Conservation (phyloP, 345 rosid species). For the Jatropha curcas region DNA sequence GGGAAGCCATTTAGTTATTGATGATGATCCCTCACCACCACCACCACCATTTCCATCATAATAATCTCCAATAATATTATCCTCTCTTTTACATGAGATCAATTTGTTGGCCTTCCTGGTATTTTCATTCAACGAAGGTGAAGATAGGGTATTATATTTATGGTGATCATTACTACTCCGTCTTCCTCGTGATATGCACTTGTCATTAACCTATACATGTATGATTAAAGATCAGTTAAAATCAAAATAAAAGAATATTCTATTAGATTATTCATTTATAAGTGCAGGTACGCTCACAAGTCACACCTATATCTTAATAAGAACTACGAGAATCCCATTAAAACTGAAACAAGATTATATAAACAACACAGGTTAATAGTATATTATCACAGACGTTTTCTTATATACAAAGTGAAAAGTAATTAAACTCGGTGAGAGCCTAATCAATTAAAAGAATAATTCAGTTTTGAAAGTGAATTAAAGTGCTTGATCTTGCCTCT, state of each 20-base stretch:
- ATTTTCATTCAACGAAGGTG: slow-evolving; percentile 7
- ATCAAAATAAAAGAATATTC: not conserved
- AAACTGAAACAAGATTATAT: no score
- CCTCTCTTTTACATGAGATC: slow-evolving; percentile 12
- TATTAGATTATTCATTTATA: not conserved
- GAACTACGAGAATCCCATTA: no score
- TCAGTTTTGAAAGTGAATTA: no score
- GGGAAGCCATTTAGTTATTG: slow-evolving; percentile 42
- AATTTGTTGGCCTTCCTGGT: not conserved
- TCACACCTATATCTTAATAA: no score
- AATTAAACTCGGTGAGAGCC: no score
- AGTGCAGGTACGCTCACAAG: not conserved
- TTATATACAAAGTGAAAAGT: no score
- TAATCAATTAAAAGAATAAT: no score
- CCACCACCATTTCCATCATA: not conserved
- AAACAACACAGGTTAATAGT: no score
- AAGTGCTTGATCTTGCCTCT: slow-evolving; percentile 14
- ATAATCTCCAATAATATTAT: not conserved
- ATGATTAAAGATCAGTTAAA: not conserved
- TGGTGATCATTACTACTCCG: slow-evolving; percentile 16
- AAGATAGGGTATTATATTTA: slow-evolving; percentile 4
- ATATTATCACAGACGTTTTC: no score
- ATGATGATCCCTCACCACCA: slow-evolving; percentile 15
- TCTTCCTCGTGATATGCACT: not conserved
- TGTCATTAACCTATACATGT: slow-evolving; percentile 20